A percentile compares a stretch with the other conserved stretches of the same genome.
Conservation (phyloP, 257 asterid species). For the Coffea eugenioides region DNA sequence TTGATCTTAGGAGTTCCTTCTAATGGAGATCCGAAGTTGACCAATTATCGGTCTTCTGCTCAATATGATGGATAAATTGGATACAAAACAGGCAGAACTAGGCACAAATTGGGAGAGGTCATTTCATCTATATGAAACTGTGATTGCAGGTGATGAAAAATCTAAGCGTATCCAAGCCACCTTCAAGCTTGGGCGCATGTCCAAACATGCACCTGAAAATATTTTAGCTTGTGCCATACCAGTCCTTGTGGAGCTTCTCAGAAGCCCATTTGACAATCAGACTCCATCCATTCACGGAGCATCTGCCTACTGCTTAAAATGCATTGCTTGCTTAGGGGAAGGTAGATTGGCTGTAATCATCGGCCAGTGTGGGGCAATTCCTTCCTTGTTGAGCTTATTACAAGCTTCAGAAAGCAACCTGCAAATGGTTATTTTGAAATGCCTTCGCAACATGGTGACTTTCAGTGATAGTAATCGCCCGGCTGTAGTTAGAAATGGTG, state of each 20-base stretch:
- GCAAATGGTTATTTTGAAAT: constrained; percentile 41
- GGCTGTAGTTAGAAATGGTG: constrained; percentile 40
- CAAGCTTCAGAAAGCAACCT: constrained; percentile 35
- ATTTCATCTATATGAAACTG: constrained; percentile 35
- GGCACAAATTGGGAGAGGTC: constrained; percentile 46
- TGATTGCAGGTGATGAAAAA: constrained; percentile 35
- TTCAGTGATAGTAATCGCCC: constrained; percentile 37
- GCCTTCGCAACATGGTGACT: constrained; percentile 47
- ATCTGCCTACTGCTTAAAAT: constrained; percentile 51
- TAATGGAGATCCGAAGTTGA: not conserved
- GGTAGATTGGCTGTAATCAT: constrained; percentile 49
- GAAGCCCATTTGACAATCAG: constrained; percentile 22
- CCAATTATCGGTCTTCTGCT: not conserved
- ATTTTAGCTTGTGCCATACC: constrained; percentile 44
- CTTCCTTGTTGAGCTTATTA: constrained; percentile 40
- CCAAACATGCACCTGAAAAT: constrained; percentile 46
- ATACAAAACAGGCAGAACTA: constrained; percentile 24
- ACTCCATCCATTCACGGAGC: constrained; percentile 47
- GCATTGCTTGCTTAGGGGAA: constrained; percentile 50
- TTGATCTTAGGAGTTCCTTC: too few species aligned
- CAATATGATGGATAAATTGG: constrained; percentile 25
- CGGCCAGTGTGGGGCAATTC: constrained; percentile 48
- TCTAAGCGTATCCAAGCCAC: constrained; percentile 37
- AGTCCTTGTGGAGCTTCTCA: constrained; percentile 42
- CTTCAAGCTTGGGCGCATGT: constrained; percentile 43